These are phyloP conservation scores for Ramalina peruviana DNA, from an alignment of 495 filamentous ascomycete species.

Conservation along the genomic window DNA sequence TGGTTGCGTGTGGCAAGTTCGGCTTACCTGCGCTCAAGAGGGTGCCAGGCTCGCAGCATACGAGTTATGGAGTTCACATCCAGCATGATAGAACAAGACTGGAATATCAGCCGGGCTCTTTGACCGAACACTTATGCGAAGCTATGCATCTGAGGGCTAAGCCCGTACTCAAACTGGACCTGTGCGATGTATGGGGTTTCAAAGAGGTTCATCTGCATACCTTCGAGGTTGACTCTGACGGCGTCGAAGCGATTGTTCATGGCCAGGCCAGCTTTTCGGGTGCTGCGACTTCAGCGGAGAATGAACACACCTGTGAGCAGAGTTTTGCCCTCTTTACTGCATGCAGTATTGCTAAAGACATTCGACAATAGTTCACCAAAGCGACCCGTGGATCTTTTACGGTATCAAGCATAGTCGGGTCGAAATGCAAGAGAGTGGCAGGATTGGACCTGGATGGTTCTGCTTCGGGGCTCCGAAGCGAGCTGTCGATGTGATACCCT, in stretches of 20 bases:
- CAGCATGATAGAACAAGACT: no score
- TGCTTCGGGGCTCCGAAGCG: conserved; percentile 6
- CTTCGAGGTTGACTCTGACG: conserved; percentile 6
- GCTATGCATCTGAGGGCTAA: background rate
- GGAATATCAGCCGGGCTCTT: background rate
- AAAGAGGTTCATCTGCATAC: conserved; percentile 1
- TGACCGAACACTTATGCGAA: conserved; percentile 6
- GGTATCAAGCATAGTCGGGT: conserved; percentile 2
- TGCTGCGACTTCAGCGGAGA: background rate
- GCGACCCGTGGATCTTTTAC: conserved; percentile 5
- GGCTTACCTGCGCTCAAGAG: no score
- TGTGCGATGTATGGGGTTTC: background rate
- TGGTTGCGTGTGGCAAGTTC: no score
- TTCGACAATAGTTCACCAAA: conserved; percentile 1
- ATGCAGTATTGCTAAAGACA: background rate
- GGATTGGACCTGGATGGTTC: conserved; percentile 1
- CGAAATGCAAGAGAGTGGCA: background rate
- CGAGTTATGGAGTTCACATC: no score
- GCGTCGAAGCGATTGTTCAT: conserved; percentile 8
- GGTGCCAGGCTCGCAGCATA: no score
- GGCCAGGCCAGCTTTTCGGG: background rate
- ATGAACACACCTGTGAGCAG: background rate
- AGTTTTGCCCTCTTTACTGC: background rate
- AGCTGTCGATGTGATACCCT: background rate
- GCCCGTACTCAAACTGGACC: conserved; percentile 3